A percentile compares a stretch with the other conserved stretches of the same genome.
These are phyloP conservation scores for Lipomyces kockii DNA, from an alignment of 805 yeast species.

Conservation along the genomic window DNA sequence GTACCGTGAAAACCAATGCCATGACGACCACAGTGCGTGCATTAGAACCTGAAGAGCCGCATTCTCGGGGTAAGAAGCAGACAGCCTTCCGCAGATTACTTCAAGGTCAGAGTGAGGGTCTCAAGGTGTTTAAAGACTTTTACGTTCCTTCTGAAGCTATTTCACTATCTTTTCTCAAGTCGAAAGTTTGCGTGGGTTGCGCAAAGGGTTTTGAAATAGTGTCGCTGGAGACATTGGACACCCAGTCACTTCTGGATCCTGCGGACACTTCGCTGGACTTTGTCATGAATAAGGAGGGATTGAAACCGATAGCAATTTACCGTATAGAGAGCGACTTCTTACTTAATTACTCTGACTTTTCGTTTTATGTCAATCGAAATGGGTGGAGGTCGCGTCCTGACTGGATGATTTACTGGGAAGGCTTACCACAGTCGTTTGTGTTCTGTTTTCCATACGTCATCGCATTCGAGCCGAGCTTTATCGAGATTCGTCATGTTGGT, in stretches of 20 bases:
- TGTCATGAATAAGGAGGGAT: constrained; percentile 78
- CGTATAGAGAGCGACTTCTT: constrained; percentile 87
- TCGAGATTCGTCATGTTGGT: constrained; percentile 91
- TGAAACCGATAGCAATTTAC: constrained; percentile 90
- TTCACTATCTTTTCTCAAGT: constrained; percentile 85
- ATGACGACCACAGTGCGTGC: constrained; percentile 76
- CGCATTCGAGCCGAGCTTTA: constrained; percentile 87
- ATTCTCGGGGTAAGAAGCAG: constrained; percentile 46
- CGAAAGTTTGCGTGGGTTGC: constrained; percentile 92
- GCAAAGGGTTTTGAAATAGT: constrained; percentile 96
- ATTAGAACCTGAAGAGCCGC: constrained; percentile 85
- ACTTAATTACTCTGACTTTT: constrained; percentile 87
- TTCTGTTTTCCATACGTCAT: constrained; percentile 91
- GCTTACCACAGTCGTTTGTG: constrained; percentile 89
- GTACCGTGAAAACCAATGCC: constrained; percentile 84
- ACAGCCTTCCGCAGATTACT: constrained; percentile 47
- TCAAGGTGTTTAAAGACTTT: constrained; percentile 76
- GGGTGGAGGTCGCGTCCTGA: constrained; percentile 96
- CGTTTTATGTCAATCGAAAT: constrained; percentile 89
- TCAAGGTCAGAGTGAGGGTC: constrained; percentile 58
- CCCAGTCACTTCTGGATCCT: constrained; percentile 92
- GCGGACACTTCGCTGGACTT: constrained; percentile 97
- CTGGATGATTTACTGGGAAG: constrained; percentile 97
- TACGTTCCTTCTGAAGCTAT: constrained; percentile 87
- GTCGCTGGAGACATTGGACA: constrained; percentile 78